Base-by-base conservation (phyloP, 2,329 filamentous ascomycete genomes). In the Pseudocercospora pini-densiflorae region DNA sequence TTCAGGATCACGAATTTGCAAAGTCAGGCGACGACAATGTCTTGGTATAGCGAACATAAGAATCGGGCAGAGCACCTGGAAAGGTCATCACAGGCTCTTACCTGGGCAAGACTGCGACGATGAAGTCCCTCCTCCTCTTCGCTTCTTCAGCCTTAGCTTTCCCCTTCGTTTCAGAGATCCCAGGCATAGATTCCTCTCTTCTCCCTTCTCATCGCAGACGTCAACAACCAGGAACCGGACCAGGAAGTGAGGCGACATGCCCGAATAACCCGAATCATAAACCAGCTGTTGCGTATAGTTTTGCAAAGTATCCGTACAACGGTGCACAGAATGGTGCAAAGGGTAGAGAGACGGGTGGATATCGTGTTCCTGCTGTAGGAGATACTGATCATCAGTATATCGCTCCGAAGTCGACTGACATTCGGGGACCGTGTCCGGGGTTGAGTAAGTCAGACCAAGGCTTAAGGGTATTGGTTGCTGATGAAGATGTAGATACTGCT, bases 311-410 rank as follows among this genome's bases (percentile, higher is more conserved):
- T 60, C 80, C 79, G n/a, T 83, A 84, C 70, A 80, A 79, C 49
- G 76, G 77, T 23, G 81, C 82, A 2, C 77, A 77, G 65, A 78
- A 82, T 61, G 82, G 81, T 53, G 14, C 71, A 9, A 77, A 75
- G n/a, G 82, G 82, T 2, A 80, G 76, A 7, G 78, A 77, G 1
- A 76, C 71, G 43, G 82, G 82, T 58, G 81, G 82, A 1, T 82
- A 79, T 66, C 74, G 79, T 58, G 82, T 84, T 0, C 82, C 82
- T 27, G 81, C 78, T 12, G 71, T 73, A 33, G 78, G 78, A 14
- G 81, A 83, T 61, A 76, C 68, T 24, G 80, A 77, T 5, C 75
- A 81, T 70, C 51, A 74, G 58, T 82, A 79, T 59, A 67, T 75
- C 19, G 76, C 79, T 12, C 80, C 81, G 3, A 73, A 71, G 2